Conservation (phyloP, 1,284 basidiomycete species). For the Cutaneotrichosporon cavernicola region DNA sequence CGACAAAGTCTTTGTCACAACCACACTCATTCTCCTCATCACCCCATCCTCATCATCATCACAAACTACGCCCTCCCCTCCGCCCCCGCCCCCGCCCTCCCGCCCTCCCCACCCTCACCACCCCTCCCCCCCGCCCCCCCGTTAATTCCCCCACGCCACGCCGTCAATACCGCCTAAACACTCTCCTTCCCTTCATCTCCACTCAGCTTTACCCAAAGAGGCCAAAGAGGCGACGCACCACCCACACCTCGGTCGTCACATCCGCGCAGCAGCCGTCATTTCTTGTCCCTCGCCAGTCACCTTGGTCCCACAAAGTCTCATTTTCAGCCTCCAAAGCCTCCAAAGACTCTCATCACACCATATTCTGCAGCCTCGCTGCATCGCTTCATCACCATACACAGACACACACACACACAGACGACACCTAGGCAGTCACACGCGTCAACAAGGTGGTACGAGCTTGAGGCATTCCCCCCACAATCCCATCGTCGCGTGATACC, state of each 20-base stretch:
- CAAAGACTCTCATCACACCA: not conserved
- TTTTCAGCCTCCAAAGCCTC: not conserved
- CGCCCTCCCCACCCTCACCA: too few species aligned
- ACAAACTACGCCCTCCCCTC: too few species aligned
- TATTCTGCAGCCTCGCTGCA: not conserved
- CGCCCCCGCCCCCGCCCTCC: too few species aligned
- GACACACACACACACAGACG: not conserved
- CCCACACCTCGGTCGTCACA: not conserved
- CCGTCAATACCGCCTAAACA: not conserved
- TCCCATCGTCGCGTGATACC: slow-evolving; percentile 8
- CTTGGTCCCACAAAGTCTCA: not conserved
- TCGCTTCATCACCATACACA: not conserved
- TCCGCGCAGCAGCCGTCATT: not conserved
- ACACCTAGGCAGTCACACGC: not conserved
- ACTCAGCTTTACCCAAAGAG: not conserved
- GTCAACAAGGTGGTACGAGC: slow-evolving; percentile 9
- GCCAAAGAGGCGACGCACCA: not conserved
- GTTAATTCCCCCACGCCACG: not conserved
- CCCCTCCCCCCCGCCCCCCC: not conserved
- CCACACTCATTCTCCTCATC: not conserved
- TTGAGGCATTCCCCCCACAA: slow-evolving; percentile 1
- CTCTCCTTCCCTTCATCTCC: not conserved
- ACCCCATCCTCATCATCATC: not conserved
- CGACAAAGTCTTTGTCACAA: not conserved
- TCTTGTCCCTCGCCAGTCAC: not conserved